phyloP scores from a whole-genome alignment of 495 filamentous ascomycete genomes.

The Xylaria sp. region DNA sequence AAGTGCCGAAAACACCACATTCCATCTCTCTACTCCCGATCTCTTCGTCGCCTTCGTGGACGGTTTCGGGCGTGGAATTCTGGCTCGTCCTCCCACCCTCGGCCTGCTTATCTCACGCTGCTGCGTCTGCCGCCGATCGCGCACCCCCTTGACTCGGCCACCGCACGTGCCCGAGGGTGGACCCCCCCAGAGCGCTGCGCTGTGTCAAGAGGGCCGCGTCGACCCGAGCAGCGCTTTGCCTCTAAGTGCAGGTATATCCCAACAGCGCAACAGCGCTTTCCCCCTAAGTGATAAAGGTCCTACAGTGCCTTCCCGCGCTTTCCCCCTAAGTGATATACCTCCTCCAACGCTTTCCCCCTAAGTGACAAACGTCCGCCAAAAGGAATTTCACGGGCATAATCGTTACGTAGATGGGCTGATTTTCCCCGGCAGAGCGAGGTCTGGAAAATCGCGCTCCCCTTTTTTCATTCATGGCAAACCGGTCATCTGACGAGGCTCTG shows the following conservation, averaged over 20 bases:
- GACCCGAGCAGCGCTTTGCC: slow-evolving; percentile 29
- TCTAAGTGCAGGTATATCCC: slow-evolving; percentile 31
- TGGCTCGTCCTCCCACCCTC: background rate
- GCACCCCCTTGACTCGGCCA: background rate
- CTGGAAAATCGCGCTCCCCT: slow-evolving; percentile 8
- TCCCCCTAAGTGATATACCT: slow-evolving; percentile 16
- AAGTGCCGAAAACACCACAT: slow-evolving; percentile 19
- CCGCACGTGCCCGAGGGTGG: slow-evolving; percentile 1
- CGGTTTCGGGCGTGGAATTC: background rate
- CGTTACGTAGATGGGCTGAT: slow-evolving; percentile 18
- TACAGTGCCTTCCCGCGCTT: slow-evolving; percentile 2
- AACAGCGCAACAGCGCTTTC: slow-evolving; percentile 26
- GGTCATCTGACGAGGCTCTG: slow-evolving; percentile 14
- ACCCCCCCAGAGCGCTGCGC: background rate
- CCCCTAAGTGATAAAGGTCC: slow-evolving; percentile 30
- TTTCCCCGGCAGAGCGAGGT: background rate
- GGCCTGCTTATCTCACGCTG: slow-evolving; percentile 17
- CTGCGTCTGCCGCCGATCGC: background rate
- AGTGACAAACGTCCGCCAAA: slow-evolving; percentile 24
- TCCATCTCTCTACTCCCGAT: background rate
- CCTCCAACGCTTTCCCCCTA: slow-evolving; percentile 15
- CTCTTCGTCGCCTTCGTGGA: background rate
- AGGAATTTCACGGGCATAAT: slow-evolving; percentile 17
- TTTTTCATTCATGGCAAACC: too few relatives aligned
- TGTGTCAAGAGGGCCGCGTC: slow-evolving; percentile 20